Evolutionary conservation across 805 yeast species (phyloP).

Genomic region (Yamadazyma nakazawae): DNA sequence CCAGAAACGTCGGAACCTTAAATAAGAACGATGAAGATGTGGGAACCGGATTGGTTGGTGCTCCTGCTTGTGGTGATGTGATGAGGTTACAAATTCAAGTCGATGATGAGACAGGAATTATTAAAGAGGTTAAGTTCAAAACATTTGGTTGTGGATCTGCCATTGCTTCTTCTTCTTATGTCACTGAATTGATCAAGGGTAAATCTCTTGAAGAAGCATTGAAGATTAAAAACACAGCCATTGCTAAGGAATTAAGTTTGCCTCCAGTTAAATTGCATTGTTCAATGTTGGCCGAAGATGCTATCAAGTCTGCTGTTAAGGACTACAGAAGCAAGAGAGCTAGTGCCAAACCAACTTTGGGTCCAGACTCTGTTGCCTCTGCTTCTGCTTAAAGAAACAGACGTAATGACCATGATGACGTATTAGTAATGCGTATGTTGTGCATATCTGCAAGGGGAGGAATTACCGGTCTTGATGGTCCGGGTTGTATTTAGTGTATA

Average conservation of each 20-base stretch:
- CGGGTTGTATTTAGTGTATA: not conserved
- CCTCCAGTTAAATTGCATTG: constrained; percentile 98
- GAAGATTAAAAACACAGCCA: constrained; percentile 85
- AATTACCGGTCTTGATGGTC: not conserved
- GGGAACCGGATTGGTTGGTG: constrained; percentile 97
- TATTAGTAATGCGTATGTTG: not conserved
- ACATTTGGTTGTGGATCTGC: constrained; percentile 99
- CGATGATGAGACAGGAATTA: constrained; percentile 83
- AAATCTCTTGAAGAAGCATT: constrained; percentile 92
- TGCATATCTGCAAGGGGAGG: not conserved
- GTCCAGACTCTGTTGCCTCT: constrained; percentile 49
- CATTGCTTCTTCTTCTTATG: constrained; percentile 91
- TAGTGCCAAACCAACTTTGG: constrained; percentile 50
- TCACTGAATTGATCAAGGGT: constrained; percentile 93
- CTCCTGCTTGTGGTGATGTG: constrained; percentile 99
- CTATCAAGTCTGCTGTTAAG: constrained; percentile 94
- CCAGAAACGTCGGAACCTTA: constrained; percentile 93
- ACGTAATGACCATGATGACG: not conserved
- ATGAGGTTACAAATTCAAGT: constrained; percentile 97
- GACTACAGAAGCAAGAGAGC: constrained; percentile 86
- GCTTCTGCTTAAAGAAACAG: constrained; percentile 10
- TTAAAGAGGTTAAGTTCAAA: constrained; percentile 93
- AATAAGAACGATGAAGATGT: constrained; percentile 73
- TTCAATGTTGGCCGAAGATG: constrained; percentile 98
- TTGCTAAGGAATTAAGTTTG: constrained; percentile 88